Evolutionary conservation across 1,284 basidiomycete species (phyloP), one percentile per base, ranked within the genome.

Genomic region (Limonomyces culmigenus): DNA sequence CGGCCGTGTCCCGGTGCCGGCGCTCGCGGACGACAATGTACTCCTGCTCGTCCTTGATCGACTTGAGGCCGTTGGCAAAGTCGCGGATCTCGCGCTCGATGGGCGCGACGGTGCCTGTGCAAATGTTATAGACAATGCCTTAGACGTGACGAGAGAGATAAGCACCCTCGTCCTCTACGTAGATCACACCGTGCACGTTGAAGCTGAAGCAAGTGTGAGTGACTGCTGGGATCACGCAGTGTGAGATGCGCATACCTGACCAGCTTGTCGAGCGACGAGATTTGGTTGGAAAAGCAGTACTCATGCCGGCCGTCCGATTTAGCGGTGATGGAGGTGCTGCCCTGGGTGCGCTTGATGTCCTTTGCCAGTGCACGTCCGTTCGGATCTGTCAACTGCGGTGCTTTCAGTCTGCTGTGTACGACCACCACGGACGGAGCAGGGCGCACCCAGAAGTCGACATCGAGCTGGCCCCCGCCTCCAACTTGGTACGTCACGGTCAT

Each of bases 401-500:
- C 4, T 21, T 20, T 25, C 33, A 29, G 31, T 16, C 17, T 21
- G 25, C 15, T n/a, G n/a, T 8, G 33, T n/a, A n/a, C 29, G n/a
- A 27, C 11, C 15, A 38, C 34, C 29, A 8, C n/a, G 16, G 20
- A 14, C 5, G 34, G 32, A 32, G 20, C 19, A 6, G 18, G 15
- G 60, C 67, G 44, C 45, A 95, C 86, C 74, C 77, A 88, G 50
- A 96, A 93, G 59, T 98, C 93, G 43, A 99, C 86, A 55, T 98
- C 95, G 37, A 98, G 62, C 49, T 96, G 85, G 1, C 95, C 95
- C 19, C 93, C 92, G 16, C 86, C 85, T 38, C 91, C 91, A 10
- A 98, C 93, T 69, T 98, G 93, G 56, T 96, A 98, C 32, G 93
- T 96, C 37, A 99, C 84, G 19, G 95, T 96, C 93, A 99, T 98